A percentile compares a stretch with the other conserved stretches of the same genome.
Conservation (phyloP, 345 rosid species). For the Cardamine chenopodiifolia region DNA sequence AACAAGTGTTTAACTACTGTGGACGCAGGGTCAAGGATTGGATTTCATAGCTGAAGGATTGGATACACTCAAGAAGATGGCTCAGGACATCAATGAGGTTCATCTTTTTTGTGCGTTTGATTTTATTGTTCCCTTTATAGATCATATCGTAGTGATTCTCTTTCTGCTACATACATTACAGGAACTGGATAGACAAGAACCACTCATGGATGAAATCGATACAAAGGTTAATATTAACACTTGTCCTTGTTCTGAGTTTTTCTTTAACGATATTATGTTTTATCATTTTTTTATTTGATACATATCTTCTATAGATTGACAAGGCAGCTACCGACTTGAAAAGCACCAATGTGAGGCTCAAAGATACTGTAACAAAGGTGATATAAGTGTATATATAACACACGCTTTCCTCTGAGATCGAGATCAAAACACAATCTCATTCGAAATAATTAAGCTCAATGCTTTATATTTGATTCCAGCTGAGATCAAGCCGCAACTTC, state of each 20-base stretch:
- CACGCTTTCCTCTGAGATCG: conserved; percentile 11
- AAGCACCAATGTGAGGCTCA: conserved; percentile 81
- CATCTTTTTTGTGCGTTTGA: not conserved
- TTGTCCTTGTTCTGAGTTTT: not conserved
- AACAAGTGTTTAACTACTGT: not conserved
- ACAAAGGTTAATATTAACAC: conserved; percentile 53
- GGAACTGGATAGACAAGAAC: conserved; percentile 94
- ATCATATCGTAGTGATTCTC: conserved; percentile 4
- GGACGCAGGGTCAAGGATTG: conserved; percentile 85
- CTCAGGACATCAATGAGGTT: conserved; percentile 93
- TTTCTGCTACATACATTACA: conserved; percentile 33
- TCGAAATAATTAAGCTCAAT: not conserved
- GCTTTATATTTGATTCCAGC: conserved; percentile 45
- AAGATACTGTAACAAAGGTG: conserved; percentile 80
- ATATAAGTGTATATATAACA: not conserved
- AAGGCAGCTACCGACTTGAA: conserved; percentile 76
- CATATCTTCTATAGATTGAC: conserved; percentile 57
- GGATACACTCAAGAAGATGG: conserved; percentile 91
- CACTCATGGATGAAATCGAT: conserved; percentile 93
- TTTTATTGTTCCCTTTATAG: not conserved
- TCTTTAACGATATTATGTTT: not conserved
- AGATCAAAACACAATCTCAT: not conserved
- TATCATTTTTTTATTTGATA: not conserved
- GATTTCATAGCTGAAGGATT: conserved; percentile 82
- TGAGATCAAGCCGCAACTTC: conserved; percentile 89